Percentiles rank a stretch among this genome's conserved stretches.
Evolutionary conservation across 192 early-diverging fungal genomes (phyloP).

Genomic region (Linnemannia schmuckeri): DNA sequence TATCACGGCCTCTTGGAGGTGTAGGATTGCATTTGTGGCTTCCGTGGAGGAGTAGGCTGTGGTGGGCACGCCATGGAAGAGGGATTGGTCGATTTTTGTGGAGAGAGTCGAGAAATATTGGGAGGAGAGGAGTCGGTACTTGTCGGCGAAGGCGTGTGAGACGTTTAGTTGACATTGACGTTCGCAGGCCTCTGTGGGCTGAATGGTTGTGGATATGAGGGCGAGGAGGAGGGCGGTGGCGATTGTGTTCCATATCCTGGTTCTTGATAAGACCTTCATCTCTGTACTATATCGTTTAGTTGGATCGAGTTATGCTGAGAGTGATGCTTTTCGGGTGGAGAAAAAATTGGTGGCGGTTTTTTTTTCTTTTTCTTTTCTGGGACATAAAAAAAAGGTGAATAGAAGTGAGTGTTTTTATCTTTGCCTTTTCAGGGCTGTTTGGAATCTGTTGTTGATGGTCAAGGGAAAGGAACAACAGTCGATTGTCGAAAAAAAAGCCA

Average conservation of each 20-base stretch:
- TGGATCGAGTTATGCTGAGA: too few relatives aligned
- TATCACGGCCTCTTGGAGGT: conserved; percentile 22
- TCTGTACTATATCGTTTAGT: not conserved
- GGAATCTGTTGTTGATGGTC: not conserved
- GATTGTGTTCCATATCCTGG: not conserved
- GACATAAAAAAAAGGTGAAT: not conserved
- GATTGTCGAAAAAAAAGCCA: too few relatives aligned
- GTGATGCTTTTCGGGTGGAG: too few relatives aligned
- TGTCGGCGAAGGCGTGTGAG: conserved; percentile 58
- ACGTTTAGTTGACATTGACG: conserved; percentile 60
- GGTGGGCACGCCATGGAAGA: conserved; percentile 29
- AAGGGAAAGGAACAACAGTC: too few relatives aligned
- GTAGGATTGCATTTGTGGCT: conserved; percentile 17
- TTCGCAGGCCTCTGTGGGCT: conserved; percentile 54
- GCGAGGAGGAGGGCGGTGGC: conserved; percentile 3
- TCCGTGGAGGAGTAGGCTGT: conserved; percentile 26
- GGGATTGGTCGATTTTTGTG: conserved; percentile 13
- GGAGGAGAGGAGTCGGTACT: conserved; percentile 53
- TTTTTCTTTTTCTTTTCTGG: not conserved
- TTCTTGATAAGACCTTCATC: conserved; percentile 7
- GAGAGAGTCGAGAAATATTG: conserved; percentile 31
- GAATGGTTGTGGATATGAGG: not conserved
- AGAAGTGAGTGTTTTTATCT: not conserved
- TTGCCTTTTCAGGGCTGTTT: not conserved
- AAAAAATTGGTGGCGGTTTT: not conserved